phyloP scores from a whole-genome alignment of 345 rosid species.

The Linum usitatissimum region DNA sequence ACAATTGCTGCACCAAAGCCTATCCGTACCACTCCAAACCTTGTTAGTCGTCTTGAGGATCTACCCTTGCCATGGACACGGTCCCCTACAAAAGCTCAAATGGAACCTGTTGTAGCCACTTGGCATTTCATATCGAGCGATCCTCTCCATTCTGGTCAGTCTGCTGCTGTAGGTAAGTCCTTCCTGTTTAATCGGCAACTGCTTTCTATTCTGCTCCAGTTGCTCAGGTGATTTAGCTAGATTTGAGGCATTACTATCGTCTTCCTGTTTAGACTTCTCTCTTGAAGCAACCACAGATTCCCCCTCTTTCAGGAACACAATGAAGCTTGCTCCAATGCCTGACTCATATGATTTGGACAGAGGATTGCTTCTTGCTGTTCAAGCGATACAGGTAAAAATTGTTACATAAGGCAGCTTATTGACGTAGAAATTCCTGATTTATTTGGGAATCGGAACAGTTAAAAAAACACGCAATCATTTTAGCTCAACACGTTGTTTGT shows the following conservation, averaged over 20 bases:
- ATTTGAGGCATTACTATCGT: constrained; percentile 14
- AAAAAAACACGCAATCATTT: background rate
- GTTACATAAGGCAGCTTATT: constrained; percentile 1
- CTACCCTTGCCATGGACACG: constrained; percentile 98
- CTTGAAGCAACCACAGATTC: constrained; percentile 96
- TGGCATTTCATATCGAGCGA: constrained; percentile 60
- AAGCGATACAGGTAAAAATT: constrained; percentile 82
- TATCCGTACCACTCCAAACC: constrained; percentile 68
- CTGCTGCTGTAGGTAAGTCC: constrained; percentile 51
- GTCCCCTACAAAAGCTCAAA: constrained; percentile 93
- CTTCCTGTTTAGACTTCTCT: constrained; percentile 54
- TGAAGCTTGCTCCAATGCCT: constrained; percentile 90
- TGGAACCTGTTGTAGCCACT: constrained; percentile 78
- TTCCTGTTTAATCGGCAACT: constrained; percentile 6
- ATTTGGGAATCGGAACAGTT: background rate
- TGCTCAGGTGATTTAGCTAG: constrained; percentile 12
- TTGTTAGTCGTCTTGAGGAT: constrained; percentile 76
- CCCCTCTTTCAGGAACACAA: constrained; percentile 82
- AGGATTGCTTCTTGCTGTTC: constrained; percentile 97
- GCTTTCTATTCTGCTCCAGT: background rate
- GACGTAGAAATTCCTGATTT: background rate
- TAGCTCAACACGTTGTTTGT: constrained; percentile 2
- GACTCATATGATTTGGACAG: constrained; percentile 96
- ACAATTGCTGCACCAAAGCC: constrained; percentile 81
- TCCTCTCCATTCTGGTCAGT: constrained; percentile 37